phyloP scores from a whole-genome alignment of 1,139 yeast species.

The Zygosaccharomyces sapae region DNA sequence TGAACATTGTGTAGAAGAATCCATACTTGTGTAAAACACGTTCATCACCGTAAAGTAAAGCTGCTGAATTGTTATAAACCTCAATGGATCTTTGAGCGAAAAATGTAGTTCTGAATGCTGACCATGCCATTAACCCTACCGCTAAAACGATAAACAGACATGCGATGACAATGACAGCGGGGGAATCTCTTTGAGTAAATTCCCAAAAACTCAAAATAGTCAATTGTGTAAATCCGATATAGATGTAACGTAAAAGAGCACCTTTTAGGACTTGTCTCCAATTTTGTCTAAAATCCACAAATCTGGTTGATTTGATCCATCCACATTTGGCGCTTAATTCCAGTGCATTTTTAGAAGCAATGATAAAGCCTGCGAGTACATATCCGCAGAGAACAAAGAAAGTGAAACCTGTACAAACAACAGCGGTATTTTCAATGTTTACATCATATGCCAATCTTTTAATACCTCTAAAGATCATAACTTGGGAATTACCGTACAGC shows the following conservation, averaged over 20 bases:
- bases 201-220: conserved; percentile 70
- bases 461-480: conserved; percentile 67
- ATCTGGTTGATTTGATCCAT: conserved; percentile 46
- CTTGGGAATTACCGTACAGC: conserved; percentile 43
- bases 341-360: conserved; percentile 47
- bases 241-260: conserved; percentile 60
- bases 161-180: conserved; percentile 71
- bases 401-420: conserved; percentile 72
- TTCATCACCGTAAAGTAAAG: conserved; percentile 66
- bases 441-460: conserved; percentile 66
- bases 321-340: conserved; percentile 44
- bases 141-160: conserved; percentile 56
- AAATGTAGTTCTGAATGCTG: conserved; percentile 53
- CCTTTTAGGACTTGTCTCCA: conserved; percentile 62
- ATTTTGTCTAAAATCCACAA: conserved; percentile 48
- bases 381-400: conserved; percentile 68
- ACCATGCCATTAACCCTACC: conserved; percentile 52
- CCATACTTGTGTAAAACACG: conserved; percentile 65
- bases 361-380: conserved; percentile 49
- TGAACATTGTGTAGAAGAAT: conserved; percentile 77
- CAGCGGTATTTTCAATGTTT: conserved; percentile 65
- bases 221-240: conserved; percentile 72
- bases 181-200: conserved; percentile 63
- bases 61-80: conserved; percentile 67
- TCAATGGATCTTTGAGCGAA: conserved; percentile 55